phyloP scores from a whole-genome alignment of 2,329 filamentous ascomycete species.

The Claviceps fusiformis region DNA sequence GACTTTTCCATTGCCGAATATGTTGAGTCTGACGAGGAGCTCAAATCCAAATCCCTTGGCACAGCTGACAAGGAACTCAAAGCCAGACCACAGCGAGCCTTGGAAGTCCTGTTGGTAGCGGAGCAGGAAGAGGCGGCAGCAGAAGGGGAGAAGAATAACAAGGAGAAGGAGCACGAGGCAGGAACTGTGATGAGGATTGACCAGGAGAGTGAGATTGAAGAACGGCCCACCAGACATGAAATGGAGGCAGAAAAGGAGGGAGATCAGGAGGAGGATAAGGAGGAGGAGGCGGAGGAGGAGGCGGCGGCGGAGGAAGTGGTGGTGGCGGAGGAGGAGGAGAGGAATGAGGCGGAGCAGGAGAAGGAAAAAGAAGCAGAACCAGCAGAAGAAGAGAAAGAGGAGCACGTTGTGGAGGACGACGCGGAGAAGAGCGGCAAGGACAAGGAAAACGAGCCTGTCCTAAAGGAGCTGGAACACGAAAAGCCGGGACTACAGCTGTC shows the following conservation, averaged over 20 bases:
- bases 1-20: conserved; percentile 22
- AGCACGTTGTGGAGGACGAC: background rate
- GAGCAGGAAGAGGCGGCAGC: background rate
- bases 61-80: conserved; percentile 21
- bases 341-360: background rate
- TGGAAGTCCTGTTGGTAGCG: conserved; percentile 14
- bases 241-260: no score
- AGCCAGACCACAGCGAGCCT: conserved; percentile 14
- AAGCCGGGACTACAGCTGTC: conserved; percentile 14
- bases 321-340: no score
- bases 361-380: background rate
- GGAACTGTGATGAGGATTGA: background rate
- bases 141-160: background rate
- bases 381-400: background rate
- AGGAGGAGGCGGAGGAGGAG: background rate
- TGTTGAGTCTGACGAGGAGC: conserved; percentile 18
- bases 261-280: no score
- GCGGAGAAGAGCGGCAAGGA: background rate
- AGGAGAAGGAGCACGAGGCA: background rate
- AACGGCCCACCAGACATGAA: no score
- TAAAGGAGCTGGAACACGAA: conserved; percentile 9
- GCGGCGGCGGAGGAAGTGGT: no score
- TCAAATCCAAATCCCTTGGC: conserved; percentile 22
- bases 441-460: conserved; percentile 9
- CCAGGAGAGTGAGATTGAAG: background rate